Evolutionary conservation across 1,284 basidiomycete genomes (phyloP).

Genomic region (Mycosarcoma maydis): DNA sequence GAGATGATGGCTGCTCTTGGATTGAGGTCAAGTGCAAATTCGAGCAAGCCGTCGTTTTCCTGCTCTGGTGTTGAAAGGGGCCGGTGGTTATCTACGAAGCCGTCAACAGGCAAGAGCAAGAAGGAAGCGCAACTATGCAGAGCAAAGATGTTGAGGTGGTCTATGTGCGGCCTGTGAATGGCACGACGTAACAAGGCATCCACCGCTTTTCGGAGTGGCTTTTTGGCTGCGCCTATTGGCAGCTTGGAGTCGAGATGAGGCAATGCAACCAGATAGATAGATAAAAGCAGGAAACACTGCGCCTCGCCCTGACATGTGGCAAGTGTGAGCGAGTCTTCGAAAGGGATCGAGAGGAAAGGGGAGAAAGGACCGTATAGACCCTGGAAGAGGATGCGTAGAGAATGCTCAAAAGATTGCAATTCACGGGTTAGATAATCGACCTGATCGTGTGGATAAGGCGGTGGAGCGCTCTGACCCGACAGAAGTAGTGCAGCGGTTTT

Average conservation of each 20-base stretch:
- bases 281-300: conserved; percentile 30
- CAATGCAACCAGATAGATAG: conserved; percentile 31
- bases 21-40: conserved; percentile 39
- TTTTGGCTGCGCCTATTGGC: conserved; percentile 2
- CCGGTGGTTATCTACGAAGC: conserved; percentile 17
- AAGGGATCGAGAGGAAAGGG: conserved; percentile 37
- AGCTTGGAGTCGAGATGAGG: conserved; percentile 33
- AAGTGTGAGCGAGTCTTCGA: conserved; percentile 26
- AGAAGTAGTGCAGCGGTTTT: conserved; percentile 30
- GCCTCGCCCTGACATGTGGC: conserved; percentile 21
- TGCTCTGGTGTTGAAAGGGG: conserved; percentile 27
- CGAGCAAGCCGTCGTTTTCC: conserved; percentile 33
- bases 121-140: conserved; percentile 37
- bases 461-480: conserved; percentile 5
- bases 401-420: conserved; percentile 23
- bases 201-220: conserved; percentile 30
- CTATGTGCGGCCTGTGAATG: conserved; percentile 21
- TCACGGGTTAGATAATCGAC: conserved; percentile 13
- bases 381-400: conserved; percentile 25
- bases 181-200: conserved; percentile 31
- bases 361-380: conserved; percentile 36
- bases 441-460: conserved; percentile 19
- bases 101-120: conserved; percentile 36
- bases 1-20: conserved; percentile 37
- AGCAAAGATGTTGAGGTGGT: conserved; percentile 42